Conservation (phyloP, 257 asterid species). For the Fraxinus cuspidata region DNA sequence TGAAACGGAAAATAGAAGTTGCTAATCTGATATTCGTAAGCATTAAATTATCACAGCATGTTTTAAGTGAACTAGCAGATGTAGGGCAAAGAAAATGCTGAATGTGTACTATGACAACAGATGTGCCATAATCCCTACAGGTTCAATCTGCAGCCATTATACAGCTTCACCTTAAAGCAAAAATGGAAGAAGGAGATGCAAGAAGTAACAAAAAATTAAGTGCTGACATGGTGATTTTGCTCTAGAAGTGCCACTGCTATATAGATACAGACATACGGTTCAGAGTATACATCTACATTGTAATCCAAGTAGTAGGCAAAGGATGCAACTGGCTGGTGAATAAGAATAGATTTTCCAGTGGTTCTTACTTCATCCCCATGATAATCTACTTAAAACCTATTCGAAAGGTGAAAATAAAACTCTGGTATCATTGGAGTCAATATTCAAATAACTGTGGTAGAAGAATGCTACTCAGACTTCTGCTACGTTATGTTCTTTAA, state of each 20-base stretch:
- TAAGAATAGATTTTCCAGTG: neutral
- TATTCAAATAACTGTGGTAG: neutral
- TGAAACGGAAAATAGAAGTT: neutral
- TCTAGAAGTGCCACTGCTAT: too few relatives aligned
- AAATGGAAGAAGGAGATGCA: neutral
- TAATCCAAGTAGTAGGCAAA: neutral
- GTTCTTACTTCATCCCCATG: neutral
- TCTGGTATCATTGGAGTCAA: neutral
- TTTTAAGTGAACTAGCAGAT: neutral
- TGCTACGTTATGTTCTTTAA: neutral
- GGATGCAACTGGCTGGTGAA: neutral
- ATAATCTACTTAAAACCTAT: neutral
- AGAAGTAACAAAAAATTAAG: neutral
- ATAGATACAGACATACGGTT: neutral
- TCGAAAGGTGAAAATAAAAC: neutral
- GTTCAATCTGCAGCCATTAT: neutral
- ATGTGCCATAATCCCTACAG: neutral
- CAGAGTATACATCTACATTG: neutral
- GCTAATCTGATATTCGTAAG: neutral
- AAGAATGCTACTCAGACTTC: neutral
- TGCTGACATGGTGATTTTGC: neutral
- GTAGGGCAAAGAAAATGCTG: neutral
- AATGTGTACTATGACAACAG: neutral
- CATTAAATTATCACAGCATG: neutral
- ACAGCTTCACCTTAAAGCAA: neutral